Evolutionary conservation across 108 stramenopile species (phyloP), one percentile per base, ranked within the genome.

Genomic region (Discostella pseudostelligera): DNA sequence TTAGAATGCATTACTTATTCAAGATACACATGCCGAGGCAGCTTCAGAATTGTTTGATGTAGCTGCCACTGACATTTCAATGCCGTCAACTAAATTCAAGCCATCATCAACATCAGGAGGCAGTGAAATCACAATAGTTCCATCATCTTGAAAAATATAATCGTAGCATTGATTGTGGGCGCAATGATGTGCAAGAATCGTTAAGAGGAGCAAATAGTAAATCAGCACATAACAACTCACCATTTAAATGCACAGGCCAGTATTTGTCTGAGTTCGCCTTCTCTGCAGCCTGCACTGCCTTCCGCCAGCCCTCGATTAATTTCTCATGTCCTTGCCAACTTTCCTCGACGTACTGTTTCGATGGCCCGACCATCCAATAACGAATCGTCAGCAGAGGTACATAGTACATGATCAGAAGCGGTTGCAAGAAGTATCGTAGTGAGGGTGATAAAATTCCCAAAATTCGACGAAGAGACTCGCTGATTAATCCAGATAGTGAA

Each of bases 371-470:
- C 21, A 75, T 6, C 24, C 55, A 67, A 62, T 75, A 75, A 16
- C 66, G 35, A 28, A 74, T 21, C 19, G 61, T 42, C 17, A 74
- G 19, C 12, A 85, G 46, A 0, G 88, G 88, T 5, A 62, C 84
- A 70, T 89, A 89, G 51, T 89, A 89, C 6, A 81, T 39, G 22
- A 89, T 64, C 57, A 89, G 50, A 13, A 87, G 57, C 1, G 88
- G 88, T 64, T 89, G 88, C 2, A 87, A 39, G 58, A 89, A 85
- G 58, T 85, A 87, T 4, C 88, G 80, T 28, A 87, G 58, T 32
- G 68, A 61, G 7, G 69, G 74, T 10, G 64, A 54, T 5, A 78
- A 28, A 3, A 71, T 6, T 0, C 44, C 58, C n/a, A 71, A 25
- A 22, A 76, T 48, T 16, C 13, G 12, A 21, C 51, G 25, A 24